Base-by-base conservation (phyloP, 225 moss, liverwort and hornwort species). In the Straminergon stramineum region DNA sequence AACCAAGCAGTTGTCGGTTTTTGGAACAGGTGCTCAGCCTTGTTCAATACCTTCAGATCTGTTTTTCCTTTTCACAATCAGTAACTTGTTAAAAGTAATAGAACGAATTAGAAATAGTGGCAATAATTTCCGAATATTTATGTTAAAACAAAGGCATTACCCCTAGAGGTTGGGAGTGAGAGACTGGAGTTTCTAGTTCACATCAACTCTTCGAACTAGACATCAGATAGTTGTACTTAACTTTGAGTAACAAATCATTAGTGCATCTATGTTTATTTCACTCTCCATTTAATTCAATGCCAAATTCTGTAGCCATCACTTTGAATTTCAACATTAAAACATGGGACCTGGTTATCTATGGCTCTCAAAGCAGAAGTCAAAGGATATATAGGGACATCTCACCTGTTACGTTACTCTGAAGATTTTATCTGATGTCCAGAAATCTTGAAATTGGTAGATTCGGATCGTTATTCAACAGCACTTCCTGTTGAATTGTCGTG, bases 401-500 rank as follows among this genome's bases (percentile, higher is more conserved):
- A 73, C 75, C 61, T 79, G 41, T 35, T 34, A 43, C 4, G 55
- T 35, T 32, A 61, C 74, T 45, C 64, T 58, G 67, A 51, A 31
- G 63, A 71, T 41, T 66, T 93, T 62, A 93, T 88, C 85, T 88
- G 84, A 90, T 93, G 62, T 88, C 73, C 65, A 88, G 86, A 86
- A 90, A 86, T 86, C 84, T 91, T 87, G 90, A 77, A 73, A 88
- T 88, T 88, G 88, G 91, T 86, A 88, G 63, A 75, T 82, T 86
- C 41, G 90, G 92, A 88, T 89, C 78, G 37, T 80, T 84, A 88
- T 73, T 76, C 89, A 92, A 82, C 86, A 89, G 89, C 82, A 90
- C 89, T 91, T 92, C 93, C 64, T 93, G 92, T 84, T 93, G 90
- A 48, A 90, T 84, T 85, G 90, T 92, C 55, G 87, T 92, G 88